A percentile compares a stretch with the other conserved stretches of the same genome.
phyloP scores from a whole-genome alignment of 169 alveolate genomes.

The Cryptosporidium meleagridis region DNA sequence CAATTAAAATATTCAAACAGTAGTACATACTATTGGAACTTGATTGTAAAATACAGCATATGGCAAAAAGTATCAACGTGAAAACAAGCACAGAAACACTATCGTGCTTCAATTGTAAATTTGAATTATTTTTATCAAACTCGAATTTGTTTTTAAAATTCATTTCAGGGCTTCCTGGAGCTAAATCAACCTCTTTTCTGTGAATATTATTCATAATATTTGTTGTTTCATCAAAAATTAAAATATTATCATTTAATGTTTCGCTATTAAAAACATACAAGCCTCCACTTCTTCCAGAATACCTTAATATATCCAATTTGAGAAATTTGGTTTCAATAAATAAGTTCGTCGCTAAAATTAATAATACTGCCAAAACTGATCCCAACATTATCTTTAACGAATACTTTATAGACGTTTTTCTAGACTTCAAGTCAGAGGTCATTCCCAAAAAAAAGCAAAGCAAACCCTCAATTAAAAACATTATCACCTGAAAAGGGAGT shows the following conservation, averaged over 20 bases:
- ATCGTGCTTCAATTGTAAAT: neutral
- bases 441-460: constrained; percentile 6
- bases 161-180: neutral
- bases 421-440: constrained; percentile 38
- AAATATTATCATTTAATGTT: constrained; percentile 16
- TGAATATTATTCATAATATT: constrained; percentile 8
- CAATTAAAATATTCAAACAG: constrained; percentile 2
- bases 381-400: constrained; percentile 25
- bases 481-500: constrained; percentile 8
- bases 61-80: neutral
- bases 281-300: neutral
- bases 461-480: constrained; percentile 27
- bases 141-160: neutral
- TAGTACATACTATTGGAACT: constrained; percentile 43
- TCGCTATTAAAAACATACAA: neutral
- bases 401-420: constrained; percentile 29
- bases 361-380: neutral
- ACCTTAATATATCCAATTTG: constrained; percentile 5
- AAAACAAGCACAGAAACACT: neutral
- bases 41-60: constrained; percentile 18
- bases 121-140: neutral
- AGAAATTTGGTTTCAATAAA: neutral
- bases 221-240: constrained; percentile 18
- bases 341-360: neutral
- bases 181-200: neutral